These are phyloP conservation scores for Xylaria grammica DNA, from an alignment of 495 filamentous ascomycete species.

Conservation along the genomic window DNA sequence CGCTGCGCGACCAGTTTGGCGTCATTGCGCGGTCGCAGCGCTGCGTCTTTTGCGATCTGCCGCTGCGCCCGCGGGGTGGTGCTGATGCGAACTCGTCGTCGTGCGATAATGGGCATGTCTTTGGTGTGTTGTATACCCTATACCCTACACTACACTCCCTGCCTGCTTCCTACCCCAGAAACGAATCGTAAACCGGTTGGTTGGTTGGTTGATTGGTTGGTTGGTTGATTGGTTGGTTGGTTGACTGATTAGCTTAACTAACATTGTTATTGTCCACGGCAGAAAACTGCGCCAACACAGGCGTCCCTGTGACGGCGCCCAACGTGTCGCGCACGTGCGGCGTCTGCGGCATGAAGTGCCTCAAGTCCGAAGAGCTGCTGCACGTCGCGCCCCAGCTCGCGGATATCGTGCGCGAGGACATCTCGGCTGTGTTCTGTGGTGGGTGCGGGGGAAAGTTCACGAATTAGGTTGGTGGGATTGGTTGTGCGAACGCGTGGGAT, in stretches of 20 bases:
- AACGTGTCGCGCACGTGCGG: conserved; percentile 49
- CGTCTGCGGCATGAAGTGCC: conserved; percentile 48
- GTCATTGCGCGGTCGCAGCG: conserved; percentile 31
- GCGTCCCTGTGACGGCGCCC: conserved; percentile 49
- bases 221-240: neutral
- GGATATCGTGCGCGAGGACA: conserved; percentile 36
- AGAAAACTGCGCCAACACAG: conserved; percentile 46
- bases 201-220: too few species aligned
- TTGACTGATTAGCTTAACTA: neutral
- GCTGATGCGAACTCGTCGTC: conserved; percentile 14
- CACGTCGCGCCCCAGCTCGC: conserved; percentile 34
- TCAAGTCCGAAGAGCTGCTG: conserved; percentile 38
- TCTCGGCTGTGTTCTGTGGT: conserved; percentile 45
- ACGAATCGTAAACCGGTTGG: too few species aligned
- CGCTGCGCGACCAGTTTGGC: conserved; percentile 38
- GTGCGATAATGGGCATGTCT: conserved; percentile 38
- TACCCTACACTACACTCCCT: neutral
- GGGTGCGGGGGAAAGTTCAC: conserved; percentile 55
- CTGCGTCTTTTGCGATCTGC: conserved; percentile 45
- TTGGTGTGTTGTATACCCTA: conserved; percentile 30
- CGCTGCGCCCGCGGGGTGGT: conserved; percentile 23
- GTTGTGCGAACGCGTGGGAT: too few species aligned
- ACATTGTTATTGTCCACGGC: neutral
- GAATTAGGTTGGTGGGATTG: conserved; percentile 23
- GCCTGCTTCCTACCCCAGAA: neutral